These are phyloP conservation scores for Blastocystis sp. DNA, from an alignment of 352 stramenopile genomes.

Conservation along the genomic window DNA sequence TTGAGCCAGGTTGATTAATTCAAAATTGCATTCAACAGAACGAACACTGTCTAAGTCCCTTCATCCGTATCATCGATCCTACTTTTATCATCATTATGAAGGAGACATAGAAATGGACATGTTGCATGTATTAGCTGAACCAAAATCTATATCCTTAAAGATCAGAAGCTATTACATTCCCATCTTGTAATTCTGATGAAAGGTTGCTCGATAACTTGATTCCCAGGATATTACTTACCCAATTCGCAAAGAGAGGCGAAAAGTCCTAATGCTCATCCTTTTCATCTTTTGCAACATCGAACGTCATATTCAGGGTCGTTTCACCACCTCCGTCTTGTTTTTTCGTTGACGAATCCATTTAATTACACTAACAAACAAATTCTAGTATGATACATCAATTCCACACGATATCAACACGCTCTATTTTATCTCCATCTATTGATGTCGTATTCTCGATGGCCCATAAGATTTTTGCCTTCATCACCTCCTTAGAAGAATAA, in stretches of 20 bases:
- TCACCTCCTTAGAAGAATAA: slow-evolving; percentile 76
- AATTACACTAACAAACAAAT: too few species aligned
- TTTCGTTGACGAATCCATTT: too few species aligned
- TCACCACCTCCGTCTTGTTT: background rate
- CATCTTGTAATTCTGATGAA: slow-evolving; percentile 17
- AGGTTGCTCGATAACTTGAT: slow-evolving; percentile 25
- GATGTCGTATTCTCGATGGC: slow-evolving; percentile 68
- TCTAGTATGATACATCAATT: background rate
- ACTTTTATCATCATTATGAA: background rate
- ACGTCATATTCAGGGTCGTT: background rate
- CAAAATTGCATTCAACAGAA: slow-evolving; percentile 2
- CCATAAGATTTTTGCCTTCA: slow-evolving; percentile 66
- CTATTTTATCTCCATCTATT: slow-evolving; percentile 69
- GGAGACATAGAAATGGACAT: slow-evolving; percentile 31
- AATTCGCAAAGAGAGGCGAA: slow-evolving; percentile 27
- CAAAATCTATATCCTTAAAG: background rate
- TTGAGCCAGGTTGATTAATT: background rate
- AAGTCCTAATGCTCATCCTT: slow-evolving; percentile 25
- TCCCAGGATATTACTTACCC: slow-evolving; percentile 36
- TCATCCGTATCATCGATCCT: background rate
- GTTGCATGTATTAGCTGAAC: background rate
- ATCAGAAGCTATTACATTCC: background rate
- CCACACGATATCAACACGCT: slow-evolving; percentile 61
- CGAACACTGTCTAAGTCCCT: background rate
- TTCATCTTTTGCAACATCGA: background rate